phyloP scores from a whole-genome alignment of 2,329 filamentous ascomycete species.

The Aspergillus aculeatinus region DNA sequence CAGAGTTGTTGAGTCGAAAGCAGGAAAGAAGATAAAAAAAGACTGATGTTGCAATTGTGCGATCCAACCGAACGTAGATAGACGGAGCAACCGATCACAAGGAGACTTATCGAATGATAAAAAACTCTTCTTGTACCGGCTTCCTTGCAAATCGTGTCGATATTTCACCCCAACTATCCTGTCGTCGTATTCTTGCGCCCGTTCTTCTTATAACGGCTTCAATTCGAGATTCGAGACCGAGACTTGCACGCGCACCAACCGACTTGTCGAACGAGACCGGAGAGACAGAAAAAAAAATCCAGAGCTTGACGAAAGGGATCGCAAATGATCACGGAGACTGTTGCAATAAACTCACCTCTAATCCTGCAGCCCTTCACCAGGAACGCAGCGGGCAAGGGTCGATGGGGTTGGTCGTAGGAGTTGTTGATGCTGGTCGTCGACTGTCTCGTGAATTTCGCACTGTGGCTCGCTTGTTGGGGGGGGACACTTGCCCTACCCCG shows the following conservation, averaged over 20 bases:
- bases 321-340: slow-evolving; percentile 13
- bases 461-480: slow-evolving; percentile 46
- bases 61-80: not conserved
- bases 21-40: not conserved
- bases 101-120: not conserved
- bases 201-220: not conserved
- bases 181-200: not conserved
- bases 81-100: not conserved
- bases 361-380: slow-evolving; percentile 47
- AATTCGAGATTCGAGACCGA: not conserved
- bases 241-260: slow-evolving; percentile 8
- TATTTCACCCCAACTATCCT: not conserved
- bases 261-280: not conserved
- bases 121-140: not conserved
- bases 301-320: slow-evolving; percentile 21
- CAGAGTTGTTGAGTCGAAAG: not conserved
- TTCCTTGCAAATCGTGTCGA: not conserved
- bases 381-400: slow-evolving; percentile 43
- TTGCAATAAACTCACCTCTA: slow-evolving; percentile 41
- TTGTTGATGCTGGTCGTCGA: slow-evolving; percentile 41
- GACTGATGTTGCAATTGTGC: not conserved
- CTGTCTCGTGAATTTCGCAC: slow-evolving; percentile 44
- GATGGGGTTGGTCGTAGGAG: slow-evolving; percentile 38
- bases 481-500: slow-evolving; percentile 36
- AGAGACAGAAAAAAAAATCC: slow-evolving; percentile 12